Evolutionary conservation across 257 asterid species (phyloP), one percentile per base, ranked within the genome.

Genomic region (Capsicum baccatum): DNA sequence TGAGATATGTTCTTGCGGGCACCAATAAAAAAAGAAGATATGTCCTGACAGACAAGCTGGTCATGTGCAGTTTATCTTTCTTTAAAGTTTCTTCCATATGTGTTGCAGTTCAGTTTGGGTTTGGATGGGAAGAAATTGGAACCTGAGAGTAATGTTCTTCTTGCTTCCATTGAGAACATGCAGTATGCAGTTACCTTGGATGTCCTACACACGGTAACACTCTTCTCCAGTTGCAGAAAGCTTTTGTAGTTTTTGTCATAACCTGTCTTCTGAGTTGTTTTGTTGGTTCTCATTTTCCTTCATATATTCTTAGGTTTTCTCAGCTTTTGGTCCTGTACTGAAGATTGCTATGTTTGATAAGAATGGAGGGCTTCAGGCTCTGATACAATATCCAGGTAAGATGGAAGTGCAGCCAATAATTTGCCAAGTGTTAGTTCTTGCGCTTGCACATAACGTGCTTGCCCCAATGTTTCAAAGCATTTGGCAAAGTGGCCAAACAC

Each of bases 101-200:
- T 76, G 84, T 52, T 92, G 85, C 98, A 96, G 98, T 90, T 94
- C 84, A 94, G 81, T 81, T 70, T 92, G 82, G 99, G 98, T 85
- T 87, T 89, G 84, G 98, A 94, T 92, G 98, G 98, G 83, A 93
- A 89, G 89, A 93, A 92, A 84, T 58, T 94, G 88, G 99, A 96
- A 85, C 93, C 98, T 14, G 98, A 94, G 89, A 96, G 99, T 89
- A 96, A 96, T 89, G 99, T 96, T 83, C 94, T 96, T 80, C 98
- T 96, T 86, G 99, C 99, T 79, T 94, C 99, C 12, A 93, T 96
- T 14, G 99, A 96, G 88, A 96, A 96, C 92, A 96, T 96, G 99
- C 99, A 96, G 86, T 96, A 94, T 90, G 92, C 97, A n/a, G 98
- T 96, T 70, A 96, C 99, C 83, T 89, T 96, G 92, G 99, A 96